Conservation (phyloP, 176 grass and related monocot species). For the Miscanthus lutarioriparius region DNA sequence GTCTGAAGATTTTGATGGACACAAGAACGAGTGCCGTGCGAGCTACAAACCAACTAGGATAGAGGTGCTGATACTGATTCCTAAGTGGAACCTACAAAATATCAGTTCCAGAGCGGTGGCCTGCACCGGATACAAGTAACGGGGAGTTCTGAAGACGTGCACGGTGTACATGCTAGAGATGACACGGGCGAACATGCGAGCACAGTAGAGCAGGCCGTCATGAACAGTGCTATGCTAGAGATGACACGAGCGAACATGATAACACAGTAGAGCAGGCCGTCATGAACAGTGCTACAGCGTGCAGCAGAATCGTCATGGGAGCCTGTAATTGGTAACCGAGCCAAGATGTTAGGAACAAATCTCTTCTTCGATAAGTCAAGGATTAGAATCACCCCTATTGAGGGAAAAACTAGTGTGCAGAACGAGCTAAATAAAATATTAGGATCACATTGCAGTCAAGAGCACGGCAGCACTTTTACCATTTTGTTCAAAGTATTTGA, state of each 20-base stretch:
- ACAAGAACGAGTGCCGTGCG: neutral
- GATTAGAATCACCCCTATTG: neutral
- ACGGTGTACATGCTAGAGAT: conserved; percentile 25
- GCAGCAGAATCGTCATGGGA: conserved; percentile 25
- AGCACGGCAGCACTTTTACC: neutral
- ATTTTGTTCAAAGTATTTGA: neutral
- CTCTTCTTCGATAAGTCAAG: neutral
- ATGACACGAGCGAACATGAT: no score
- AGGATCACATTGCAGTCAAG: neutral
- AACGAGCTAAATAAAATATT: neutral
- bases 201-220: neutral
- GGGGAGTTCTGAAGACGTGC: conserved; percentile 37
- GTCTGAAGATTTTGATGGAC: conserved; percentile 25
- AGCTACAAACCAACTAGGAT: conserved; percentile 42
- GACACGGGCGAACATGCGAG: conserved; percentile 1
- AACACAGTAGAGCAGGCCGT: no score
- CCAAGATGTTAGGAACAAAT: conserved; percentile 17
- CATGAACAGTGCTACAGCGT: no score
- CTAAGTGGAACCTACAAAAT: conserved; percentile 56
- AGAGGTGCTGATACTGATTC: conserved; percentile 58
- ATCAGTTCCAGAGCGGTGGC: conserved; percentile 34
- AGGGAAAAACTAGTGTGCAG: neutral
- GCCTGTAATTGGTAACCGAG: conserved; percentile 25
- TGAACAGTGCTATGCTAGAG: conserved; percentile 27
- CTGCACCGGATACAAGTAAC: conserved; percentile 40